These are phyloP conservation scores for Alternaria alternata DNA, from an alignment of 2,329 filamentous ascomycete genomes.

Conservation along the genomic window DNA sequence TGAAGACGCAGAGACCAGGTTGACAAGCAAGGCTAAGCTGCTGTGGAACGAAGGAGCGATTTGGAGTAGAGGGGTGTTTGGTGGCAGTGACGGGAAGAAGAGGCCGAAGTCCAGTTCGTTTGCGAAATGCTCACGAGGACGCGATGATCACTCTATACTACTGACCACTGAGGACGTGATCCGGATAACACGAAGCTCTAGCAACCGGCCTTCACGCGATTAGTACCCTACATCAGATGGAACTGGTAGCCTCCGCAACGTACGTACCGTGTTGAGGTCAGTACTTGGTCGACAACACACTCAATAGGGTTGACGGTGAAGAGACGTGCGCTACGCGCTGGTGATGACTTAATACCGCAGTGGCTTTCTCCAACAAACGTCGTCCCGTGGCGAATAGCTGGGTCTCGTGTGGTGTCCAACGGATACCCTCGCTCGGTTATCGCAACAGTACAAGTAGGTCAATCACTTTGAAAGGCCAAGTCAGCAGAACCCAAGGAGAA, in stretches of 20 bases:
- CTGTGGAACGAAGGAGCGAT: slow-evolving; percentile 30
- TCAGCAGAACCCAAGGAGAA: slow-evolving; percentile 25
- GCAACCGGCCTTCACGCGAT: slow-evolving; percentile 11
- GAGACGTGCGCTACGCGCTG: slow-evolving; percentile 23
- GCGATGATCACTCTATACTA: slow-evolving; percentile 32
- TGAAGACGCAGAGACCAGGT: slow-evolving; percentile 24
- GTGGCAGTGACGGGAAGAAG: slow-evolving; percentile 29
- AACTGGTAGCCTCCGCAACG: slow-evolving; percentile 8
- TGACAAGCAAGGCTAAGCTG: slow-evolving; percentile 27
- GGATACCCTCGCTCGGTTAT: slow-evolving; percentile 29
- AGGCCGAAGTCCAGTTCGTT: slow-evolving; percentile 34
- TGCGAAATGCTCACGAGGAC: slow-evolving; percentile 43
- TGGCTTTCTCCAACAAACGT: slow-evolving; percentile 35
- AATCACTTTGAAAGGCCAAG: slow-evolving; percentile 29
- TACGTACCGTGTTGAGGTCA: slow-evolving; percentile 22
- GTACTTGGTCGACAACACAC: background rate
- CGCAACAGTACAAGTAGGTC: slow-evolving; percentile 19
- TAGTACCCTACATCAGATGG: slow-evolving; percentile 5
- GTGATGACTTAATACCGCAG: slow-evolving; percentile 19
- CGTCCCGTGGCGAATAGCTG: slow-evolving; percentile 30
- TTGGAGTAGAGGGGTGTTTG: slow-evolving; percentile 28
- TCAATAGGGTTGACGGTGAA: slow-evolving; percentile 8
- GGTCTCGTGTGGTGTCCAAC: slow-evolving; percentile 34
- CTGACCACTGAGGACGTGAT: slow-evolving; percentile 26
- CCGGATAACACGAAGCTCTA: slow-evolving; percentile 2